Percentiles rank a stretch among this genome's conserved stretches.
These are phyloP conservation scores for Delphinella strobiligena DNA, from an alignment of 2,329 filamentous ascomycete species.

Conservation along the genomic window DNA sequence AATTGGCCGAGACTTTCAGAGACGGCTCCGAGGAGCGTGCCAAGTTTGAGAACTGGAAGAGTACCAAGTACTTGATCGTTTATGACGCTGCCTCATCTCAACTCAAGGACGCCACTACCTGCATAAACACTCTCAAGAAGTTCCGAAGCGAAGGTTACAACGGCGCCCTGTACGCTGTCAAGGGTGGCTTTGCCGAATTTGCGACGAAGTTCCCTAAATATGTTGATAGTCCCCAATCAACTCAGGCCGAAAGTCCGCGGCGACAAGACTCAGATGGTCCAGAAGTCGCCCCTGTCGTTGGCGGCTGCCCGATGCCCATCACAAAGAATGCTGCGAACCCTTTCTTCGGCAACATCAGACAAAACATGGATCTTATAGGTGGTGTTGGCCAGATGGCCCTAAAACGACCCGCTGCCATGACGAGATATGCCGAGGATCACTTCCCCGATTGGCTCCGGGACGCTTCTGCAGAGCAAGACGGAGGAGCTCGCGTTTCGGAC, in stretches of 20 bases:
- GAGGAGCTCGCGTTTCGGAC: constrained; percentile 69
- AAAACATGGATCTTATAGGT: constrained; percentile 89
- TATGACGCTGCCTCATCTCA: constrained; percentile 72
- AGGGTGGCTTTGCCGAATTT: constrained; percentile 72
- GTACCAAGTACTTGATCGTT: constrained; percentile 65
- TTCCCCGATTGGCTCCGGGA: constrained; percentile 69
- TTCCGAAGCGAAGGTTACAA: constrained; percentile 75
- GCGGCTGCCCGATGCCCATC: constrained; percentile 71
- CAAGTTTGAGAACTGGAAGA: constrained; percentile 65
- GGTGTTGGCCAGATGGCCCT: constrained; percentile 73
- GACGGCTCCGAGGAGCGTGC: constrained; percentile 50
- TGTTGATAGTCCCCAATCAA: constrained; percentile 37
- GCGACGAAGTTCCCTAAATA: constrained; percentile 51
- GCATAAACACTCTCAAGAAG: constrained; percentile 84
- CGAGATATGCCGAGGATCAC: constrained; percentile 32
- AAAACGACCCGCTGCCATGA: constrained; percentile 44
- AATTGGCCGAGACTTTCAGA: constrained; percentile 77
- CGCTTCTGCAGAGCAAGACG: constrained; percentile 54
- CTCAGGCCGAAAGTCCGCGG: background rate
- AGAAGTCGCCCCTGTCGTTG: constrained; percentile 65
- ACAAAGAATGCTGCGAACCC: constrained; percentile 62
- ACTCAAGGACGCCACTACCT: constrained; percentile 66
- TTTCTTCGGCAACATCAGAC: constrained; percentile 91
- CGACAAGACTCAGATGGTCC: constrained; percentile 38
- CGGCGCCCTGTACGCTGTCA: constrained; percentile 62